These are phyloP conservation scores for Talaromyces sp. DNA, from an alignment of 2,329 filamentous ascomycete genomes.

Conservation along the genomic window DNA sequence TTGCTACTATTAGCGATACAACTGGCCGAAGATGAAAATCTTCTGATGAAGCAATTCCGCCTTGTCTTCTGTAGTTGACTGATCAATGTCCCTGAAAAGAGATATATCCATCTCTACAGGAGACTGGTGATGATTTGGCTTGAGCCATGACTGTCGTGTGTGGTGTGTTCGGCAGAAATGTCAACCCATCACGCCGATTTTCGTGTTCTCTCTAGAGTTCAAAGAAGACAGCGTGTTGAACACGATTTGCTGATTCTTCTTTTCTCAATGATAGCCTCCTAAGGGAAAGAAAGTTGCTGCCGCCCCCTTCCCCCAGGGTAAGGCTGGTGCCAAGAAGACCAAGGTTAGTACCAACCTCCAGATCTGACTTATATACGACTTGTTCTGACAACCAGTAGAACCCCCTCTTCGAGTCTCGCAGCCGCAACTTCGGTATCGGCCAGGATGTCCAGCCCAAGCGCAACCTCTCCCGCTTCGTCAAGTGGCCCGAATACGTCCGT, in stretches of 20 bases:
- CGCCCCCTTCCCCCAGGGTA: constrained; percentile 92
- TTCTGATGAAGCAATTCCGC: constrained; percentile 40
- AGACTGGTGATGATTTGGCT: constrained; percentile 51
- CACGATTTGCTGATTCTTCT: constrained; percentile 84
- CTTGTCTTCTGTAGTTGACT: constrained; percentile 29
- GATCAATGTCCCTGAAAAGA: constrained; percentile 23
- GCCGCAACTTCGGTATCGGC: constrained; percentile 97
- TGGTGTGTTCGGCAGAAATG: constrained; percentile 15
- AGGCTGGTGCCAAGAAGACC: constrained; percentile 90
- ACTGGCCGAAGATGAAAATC: constrained; percentile 27
- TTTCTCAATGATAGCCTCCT: constrained; percentile 99
- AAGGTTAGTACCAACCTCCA: constrained; percentile 68
- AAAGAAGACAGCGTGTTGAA: constrained; percentile 74
- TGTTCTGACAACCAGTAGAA: constrained; percentile 61
- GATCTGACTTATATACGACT: not conserved
- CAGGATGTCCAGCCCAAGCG: constrained; percentile 97
- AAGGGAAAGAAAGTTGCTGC: constrained; percentile 99
- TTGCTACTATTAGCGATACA: constrained; percentile 23
- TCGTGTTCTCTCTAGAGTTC: constrained; percentile 79
- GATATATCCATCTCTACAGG: constrained; percentile 1
- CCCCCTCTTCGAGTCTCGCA: constrained; percentile 97
- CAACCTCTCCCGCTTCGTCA: constrained; percentile 97
- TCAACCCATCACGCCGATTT: constrained; percentile 18
- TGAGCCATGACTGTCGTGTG: constrained; percentile 53
- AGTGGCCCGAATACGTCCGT: constrained; percentile 99